Evolutionary conservation across 1,284 basidiomycete species (phyloP).

Genomic region (Cryptococcus maquisensis): DNA sequence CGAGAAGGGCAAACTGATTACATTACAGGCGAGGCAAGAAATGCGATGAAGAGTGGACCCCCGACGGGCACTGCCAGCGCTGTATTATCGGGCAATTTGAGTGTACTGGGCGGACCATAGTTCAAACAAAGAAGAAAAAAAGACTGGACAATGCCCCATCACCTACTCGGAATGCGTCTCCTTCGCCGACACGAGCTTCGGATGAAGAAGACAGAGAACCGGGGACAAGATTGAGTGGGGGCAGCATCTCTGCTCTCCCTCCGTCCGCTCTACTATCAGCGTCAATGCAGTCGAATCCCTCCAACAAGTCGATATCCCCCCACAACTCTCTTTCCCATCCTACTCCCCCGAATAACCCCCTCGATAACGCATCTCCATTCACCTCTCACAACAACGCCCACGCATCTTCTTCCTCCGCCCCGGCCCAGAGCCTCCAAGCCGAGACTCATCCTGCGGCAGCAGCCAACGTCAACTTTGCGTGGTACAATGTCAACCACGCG

Average conservation of each 20-base stretch:
- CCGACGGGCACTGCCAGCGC: constrained; percentile 22
- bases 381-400: background rate
- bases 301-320: no score
- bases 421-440: background rate
- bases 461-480: background rate
- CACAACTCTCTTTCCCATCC: background rate
- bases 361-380: background rate
- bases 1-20: background rate
- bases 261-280: no score
- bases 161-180: no score
- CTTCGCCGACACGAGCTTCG: no score
- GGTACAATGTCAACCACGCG: background rate
- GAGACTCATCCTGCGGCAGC: background rate
- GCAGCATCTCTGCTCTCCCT: no score
- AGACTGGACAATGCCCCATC: no score
- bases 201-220: no score
- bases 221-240: no score
- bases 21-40: constrained; percentile 23
- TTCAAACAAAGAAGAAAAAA: background rate
- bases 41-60: constrained; percentile 28
- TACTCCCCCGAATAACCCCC: background rate
- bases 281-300: no score
- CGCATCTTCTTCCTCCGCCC: background rate
- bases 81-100: constrained; percentile 23
- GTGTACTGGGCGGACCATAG: constrained; percentile 15